These are phyloP conservation scores for Phylloporus rhodoxanthus DNA, from an alignment of 768 basidiomycete species.

Conservation along the genomic window DNA sequence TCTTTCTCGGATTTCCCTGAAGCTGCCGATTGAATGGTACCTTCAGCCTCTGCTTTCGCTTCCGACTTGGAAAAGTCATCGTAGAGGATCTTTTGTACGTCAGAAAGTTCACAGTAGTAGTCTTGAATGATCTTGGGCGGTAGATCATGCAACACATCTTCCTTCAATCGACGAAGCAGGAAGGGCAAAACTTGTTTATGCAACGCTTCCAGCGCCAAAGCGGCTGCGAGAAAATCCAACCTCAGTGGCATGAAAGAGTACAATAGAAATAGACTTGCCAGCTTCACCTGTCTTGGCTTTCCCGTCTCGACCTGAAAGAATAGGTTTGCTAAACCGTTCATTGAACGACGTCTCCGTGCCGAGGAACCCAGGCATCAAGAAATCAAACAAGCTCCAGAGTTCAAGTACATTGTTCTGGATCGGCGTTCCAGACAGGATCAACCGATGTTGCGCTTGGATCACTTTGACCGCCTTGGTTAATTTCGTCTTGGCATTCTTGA, in stretches of 20 bases:
- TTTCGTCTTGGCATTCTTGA: conserved; percentile 98
- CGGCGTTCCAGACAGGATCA: conserved; percentile 94
- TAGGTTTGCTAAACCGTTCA: conserved; percentile 93
- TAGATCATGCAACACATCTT: conserved; percentile 91
- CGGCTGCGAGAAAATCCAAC: conserved; percentile 49
- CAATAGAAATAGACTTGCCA: conserved; percentile 46
- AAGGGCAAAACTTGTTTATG: conserved; percentile 99
- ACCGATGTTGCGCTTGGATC: conserved; percentile 83
- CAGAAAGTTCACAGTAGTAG: conserved; percentile 96
- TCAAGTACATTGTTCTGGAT: conserved; percentile 99
- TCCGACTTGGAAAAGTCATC: conserved; percentile 87
- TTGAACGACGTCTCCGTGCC: conserved; percentile 95
- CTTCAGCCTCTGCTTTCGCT: conserved; percentile 58
- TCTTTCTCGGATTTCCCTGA: conserved; percentile 32
- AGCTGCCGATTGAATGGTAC: conserved; percentile 48
- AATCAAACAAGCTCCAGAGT: conserved; percentile 98
- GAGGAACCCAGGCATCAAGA: conserved; percentile 98
- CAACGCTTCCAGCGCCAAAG: conserved; percentile 87
- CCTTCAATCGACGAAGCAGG: conserved; percentile 90
- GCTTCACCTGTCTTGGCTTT: conserved; percentile 94
- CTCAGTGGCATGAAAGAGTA: conserved; percentile 1
- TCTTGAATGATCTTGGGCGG: conserved; percentile 99
- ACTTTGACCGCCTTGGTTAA: conserved; percentile 93
- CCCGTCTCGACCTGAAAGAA: conserved; percentile 89
- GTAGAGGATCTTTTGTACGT: conserved; percentile 88